Evolutionary conservation across 208 protist genomes (phyloP), one percentile per base, ranked within the genome.

Genomic region (Vickermania ingenoplastis): DNA sequence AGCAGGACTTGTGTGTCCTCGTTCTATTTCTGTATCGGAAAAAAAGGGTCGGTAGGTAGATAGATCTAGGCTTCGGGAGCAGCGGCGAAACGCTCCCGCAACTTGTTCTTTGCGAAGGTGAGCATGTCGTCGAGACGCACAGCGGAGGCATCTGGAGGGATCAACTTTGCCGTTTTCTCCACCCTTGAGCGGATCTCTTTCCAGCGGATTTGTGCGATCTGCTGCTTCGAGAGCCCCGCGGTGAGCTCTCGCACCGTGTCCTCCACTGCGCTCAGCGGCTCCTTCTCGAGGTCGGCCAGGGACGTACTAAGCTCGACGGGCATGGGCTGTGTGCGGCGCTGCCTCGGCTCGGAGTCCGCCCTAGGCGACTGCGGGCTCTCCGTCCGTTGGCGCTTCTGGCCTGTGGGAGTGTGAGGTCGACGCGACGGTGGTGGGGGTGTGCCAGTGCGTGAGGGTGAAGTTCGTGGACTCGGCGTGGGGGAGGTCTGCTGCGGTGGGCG

Each of bases 191-290:
- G 56, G 13, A 90, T 69, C 28, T 65, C 61, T 53, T 76, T 76
- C 83, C 79, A 90, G 25, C 69, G 72, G 49, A 90, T 49, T 41
- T 77, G 57, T 13, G 73, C 76, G 60, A 86, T 90, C 50, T 79
- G 61, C 4, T 54, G 2, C 63, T 80, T 69, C 17, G 30, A 69
- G 41, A 90, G 69, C 2, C 71, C 65, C 13, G 24, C 53, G 23
- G 83, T 61, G 27, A 90, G 53, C n/a, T 66, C 31, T 11, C 65
- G 28, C 41, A 86, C 58, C 23, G 54, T 66, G 1, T 2, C 56
- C 14, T 79, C 63, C 3, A 86, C 63, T 0, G 69, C 61, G 29
- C 22, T 30, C 41, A 27, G 11, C 27, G 1, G 41, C 41, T 22
- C 5, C 17, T 29, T 14, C 55, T 52, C 29, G 62, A 27, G 21